Evolutionary conservation across 352 stramenopile genomes (phyloP), one percentile per base, ranked within the genome.

Genomic region (Peronospora tabacina): DNA sequence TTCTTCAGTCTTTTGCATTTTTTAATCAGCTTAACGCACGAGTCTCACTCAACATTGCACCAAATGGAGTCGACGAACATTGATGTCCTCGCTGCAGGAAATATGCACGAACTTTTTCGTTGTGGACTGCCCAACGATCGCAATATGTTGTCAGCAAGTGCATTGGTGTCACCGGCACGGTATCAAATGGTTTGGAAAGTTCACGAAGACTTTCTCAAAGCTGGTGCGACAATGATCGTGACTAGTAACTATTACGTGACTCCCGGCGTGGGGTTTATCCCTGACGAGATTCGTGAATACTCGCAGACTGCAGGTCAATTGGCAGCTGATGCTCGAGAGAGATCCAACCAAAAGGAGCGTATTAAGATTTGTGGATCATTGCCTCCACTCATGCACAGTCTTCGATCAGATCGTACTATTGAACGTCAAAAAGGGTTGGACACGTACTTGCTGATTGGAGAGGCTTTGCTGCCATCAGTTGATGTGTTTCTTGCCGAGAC

Each of bases 231-330:
- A 13, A 72, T 83, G 26, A 72, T 97, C 42, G 85, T 89, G 28
- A 95, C 82, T 26, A 95, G 85, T 70, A 95, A 92, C 26, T 92
- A 94, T 55, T 72, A 82, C 36, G 79, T 97, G 29, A 90, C 85
- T 8, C 87, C 85, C 13, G 80, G 82, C 11, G 50, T 90, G 33
- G 86, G 87, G 36, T 97, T 97, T 72, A 80, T 52, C 10, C 34
- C 64, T 9, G 74, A 87, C 16, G 77, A 94, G 45, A 80, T 95
- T 20, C 57, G 62, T 8, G 68, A 85, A 55, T 75, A 78, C 60
- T 85, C 72, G 32, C 64, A 58, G 28, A 54, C 75, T 20, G 73
- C 86, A 2, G 86, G 79, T 11, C 47, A 75, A 16, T 68, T 96
- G 58, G 86, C 82, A 10, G 58, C 62, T 1, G 60, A 77, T 24